phyloP scores from a whole-genome alignment of 805 yeast species.

The Wickerhamiella dianesei region DNA sequence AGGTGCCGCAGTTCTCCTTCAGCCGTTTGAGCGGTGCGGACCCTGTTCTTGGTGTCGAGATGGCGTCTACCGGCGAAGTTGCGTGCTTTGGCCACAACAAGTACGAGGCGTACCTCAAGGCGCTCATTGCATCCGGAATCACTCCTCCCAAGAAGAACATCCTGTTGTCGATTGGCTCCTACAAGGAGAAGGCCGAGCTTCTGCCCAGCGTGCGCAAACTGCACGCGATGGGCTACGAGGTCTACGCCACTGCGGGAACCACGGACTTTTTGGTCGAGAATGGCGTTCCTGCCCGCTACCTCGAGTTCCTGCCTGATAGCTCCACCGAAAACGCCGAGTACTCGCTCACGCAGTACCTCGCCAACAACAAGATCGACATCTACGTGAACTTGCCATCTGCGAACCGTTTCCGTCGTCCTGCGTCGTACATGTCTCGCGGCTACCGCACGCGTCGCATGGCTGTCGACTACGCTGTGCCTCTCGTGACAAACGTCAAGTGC shows the following conservation, averaged over 20 bases:
- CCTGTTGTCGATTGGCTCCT: constrained; percentile 87
- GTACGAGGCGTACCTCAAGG: constrained; percentile 93
- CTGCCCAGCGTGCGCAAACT: constrained; percentile 75
- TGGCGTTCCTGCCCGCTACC: constrained; percentile 82
- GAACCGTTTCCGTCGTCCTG: constrained; percentile 97
- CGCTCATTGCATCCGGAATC: constrained; percentile 91
- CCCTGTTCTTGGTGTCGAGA: constrained; percentile 94
- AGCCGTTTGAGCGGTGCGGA: constrained; percentile 95
- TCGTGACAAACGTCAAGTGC: constrained; percentile 93
- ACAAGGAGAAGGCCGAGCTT: constrained; percentile 87
- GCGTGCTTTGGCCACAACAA: constrained; percentile 94
- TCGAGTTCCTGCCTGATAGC: constrained; percentile 70
- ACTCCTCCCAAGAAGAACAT: constrained; percentile 89
- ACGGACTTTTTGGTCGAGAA: constrained; percentile 97
- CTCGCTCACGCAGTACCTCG: constrained; percentile 90
- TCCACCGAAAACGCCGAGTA: constrained; percentile 70
- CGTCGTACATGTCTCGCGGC: constrained; percentile 94
- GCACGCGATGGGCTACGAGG: constrained; percentile 69
- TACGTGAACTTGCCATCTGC: constrained; percentile 95
- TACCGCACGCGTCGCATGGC: constrained; percentile 99
- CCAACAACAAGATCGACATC: constrained; percentile 89
- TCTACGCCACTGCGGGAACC: constrained; percentile 98
- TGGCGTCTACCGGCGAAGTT: constrained; percentile 99
- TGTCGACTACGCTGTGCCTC: constrained; percentile 93
- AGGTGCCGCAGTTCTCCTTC: constrained; percentile 96